A percentile compares a stretch with the other conserved stretches of the same genome.
Conservation (phyloP, 768 basidiomycete genomes). For the Tephrocybe rancida region DNA sequence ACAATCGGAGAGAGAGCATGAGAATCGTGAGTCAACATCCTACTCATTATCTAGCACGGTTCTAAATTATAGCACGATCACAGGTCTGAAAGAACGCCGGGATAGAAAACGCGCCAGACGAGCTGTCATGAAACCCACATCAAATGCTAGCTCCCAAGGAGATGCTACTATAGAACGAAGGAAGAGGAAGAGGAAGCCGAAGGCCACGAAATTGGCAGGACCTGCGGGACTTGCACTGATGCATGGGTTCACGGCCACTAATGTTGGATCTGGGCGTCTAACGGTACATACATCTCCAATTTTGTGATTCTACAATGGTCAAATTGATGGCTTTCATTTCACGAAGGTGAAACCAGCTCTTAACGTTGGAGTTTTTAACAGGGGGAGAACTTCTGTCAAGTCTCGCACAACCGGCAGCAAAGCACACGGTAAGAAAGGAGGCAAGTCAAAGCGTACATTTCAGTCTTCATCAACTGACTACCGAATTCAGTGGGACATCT, state of each 20-base stretch:
- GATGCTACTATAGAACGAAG: conserved; percentile 12
- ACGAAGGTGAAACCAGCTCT: conserved; percentile 43
- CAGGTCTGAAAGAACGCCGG: conserved; percentile 68
- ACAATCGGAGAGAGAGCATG: conserved; percentile 3
- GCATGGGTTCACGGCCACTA: conserved; percentile 67
- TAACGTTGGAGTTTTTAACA: conserved; percentile 61
- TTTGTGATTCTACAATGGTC: background rate
- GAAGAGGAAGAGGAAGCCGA: conserved; percentile 23
- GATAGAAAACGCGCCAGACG: conserved; percentile 64
- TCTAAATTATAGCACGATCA: background rate
- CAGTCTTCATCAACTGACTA: background rate
- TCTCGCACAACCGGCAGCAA: conserved; percentile 24
- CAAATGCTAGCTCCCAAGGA: conserved; percentile 19
- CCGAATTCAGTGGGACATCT: background rate
- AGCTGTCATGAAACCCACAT: conserved; percentile 46
- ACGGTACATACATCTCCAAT: conserved; percentile 55
- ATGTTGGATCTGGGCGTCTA: conserved; percentile 61
- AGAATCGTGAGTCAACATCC: conserved; percentile 3
- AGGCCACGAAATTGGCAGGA: conserved; percentile 33
- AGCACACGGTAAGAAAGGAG: conserved; percentile 23
- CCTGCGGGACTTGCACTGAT: conserved; percentile 62
- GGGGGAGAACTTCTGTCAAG: conserved; percentile 62
- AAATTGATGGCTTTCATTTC: background rate
- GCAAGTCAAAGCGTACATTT: conserved; percentile 15
- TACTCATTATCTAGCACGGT: too few species aligned